Base-by-base conservation (phyloP, 2,329 filamentous ascomycete genomes). In the Herpotrichia juniperi region DNA sequence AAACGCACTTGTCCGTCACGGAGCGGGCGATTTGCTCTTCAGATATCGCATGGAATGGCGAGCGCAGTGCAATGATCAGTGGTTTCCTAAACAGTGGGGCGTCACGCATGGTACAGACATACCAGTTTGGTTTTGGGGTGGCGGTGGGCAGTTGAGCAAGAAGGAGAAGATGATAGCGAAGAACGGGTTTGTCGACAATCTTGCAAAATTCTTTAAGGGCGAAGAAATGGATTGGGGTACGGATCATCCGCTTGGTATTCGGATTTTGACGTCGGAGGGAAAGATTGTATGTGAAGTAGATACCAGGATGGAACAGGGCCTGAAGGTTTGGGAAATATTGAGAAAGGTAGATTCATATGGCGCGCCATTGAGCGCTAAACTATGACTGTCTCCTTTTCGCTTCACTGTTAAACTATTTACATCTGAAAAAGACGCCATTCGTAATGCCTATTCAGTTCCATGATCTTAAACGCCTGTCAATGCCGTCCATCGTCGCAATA, bases 31-130 rank as follows among this genome's bases (percentile, higher is more conserved):
- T 43, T 69, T 83, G 5, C 56, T 85, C 0, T 72, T 79, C 37
- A 70, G 83, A 2, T 85, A 85, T 57, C 75, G 82, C 1, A 78
- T 85, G 51, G 79, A 85, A 44, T 83, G 78, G 74, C 75, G 81
- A 4, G 76, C 79, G 5, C 66, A 75, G 39, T 81, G 79, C 51
- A 75, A 78, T 3, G 77, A 80, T 40, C 55, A 59, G 5, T 56
- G 58, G 2, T 60, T 78, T 9, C 80, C 81, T 1, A 66, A 64
- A 1, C 70, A 76, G 34, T 84, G 79, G 77, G 81, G 79, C 2
- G 81, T 81, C 2, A 84, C 81, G 14, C 83, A 85, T 61, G 75
- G 75, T 0, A 79, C 79, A 0, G 82, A 85, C 54, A 74, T 79
- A 61, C 68, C 74, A 5, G 77, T 84, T 25, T 85, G 83, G 83